phyloP scores from a whole-genome alignment of 768 basidiomycete genomes.

The Pisolithus tinctorius region DNA sequence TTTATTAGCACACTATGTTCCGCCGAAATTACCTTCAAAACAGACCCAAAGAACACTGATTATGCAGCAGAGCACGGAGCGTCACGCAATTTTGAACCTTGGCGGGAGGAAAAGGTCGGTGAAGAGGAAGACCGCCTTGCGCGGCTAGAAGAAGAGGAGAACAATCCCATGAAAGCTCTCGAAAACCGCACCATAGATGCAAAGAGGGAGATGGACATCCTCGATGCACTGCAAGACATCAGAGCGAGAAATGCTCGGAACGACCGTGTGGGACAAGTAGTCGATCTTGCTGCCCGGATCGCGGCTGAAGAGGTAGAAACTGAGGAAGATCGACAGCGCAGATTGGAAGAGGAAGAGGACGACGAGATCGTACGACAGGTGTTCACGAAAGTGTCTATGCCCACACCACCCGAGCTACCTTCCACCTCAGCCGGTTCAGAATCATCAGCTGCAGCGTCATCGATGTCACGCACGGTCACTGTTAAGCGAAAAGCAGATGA shows the following conservation, averaged over 20 bases:
- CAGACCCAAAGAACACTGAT: conserved; percentile 96
- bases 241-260: conserved; percentile 81
- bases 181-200: conserved; percentile 91
- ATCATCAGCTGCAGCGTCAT: conserved; percentile 14
- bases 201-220: conserved; percentile 96
- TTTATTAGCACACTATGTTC: conserved; percentile 79
- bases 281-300: conserved; percentile 60
- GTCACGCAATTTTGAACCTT: conserved; percentile 95
- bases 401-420: conserved; percentile 16
- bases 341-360: conserved; percentile 81
- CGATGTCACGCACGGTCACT: conserved; percentile 41
- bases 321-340: conserved; percentile 66
- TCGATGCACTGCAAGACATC: conserved; percentile 93
- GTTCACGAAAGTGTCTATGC: conserved; percentile 66
- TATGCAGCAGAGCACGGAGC: conserved; percentile 94
- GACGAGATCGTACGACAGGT: conserved; percentile 83
- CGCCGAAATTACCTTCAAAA: conserved; percentile 99
- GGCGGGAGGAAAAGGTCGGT: conserved; percentile 75
- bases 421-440: conserved; percentile 18
- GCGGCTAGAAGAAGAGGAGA: conserved; percentile 85
- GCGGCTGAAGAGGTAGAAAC: conserved; percentile 65
- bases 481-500: conserved; percentile 83
- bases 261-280: conserved; percentile 73
- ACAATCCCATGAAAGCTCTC: conserved; percentile 94
- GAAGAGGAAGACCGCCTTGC: conserved; percentile 83